Base-by-base conservation (phyloP, 306 rosid species). In the Quercus bicolor region DNA sequence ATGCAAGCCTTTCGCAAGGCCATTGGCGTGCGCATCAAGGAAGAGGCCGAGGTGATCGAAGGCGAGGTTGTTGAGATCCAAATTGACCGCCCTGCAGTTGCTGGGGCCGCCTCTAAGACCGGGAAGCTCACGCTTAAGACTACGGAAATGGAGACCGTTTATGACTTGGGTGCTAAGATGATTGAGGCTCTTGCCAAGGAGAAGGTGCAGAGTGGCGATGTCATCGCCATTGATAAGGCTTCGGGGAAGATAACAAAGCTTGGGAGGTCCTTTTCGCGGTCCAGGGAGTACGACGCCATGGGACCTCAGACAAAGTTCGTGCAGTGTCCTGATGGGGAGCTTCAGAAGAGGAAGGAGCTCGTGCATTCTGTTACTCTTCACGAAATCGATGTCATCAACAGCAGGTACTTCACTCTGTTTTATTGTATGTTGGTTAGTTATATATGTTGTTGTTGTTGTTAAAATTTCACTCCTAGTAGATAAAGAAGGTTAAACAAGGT, bases 281-380 rank as follows among this genome's bases (percentile, higher is more conserved):
- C 99, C 0, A 91, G 99, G 82, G 99, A 95, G 34, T 95, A 91
- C 28, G 99, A 95, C 5, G 99, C 99, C 56, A 90, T 90, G 88
- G 99, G 99, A 11, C 97, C 98, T 0, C 93, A 87, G 80, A 89
- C 89, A 4, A 95, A 95, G 86, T 91, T 95, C 78, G 88, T 95
- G 77, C 97, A 92, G 82, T 95, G 99, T 83, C 99, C 99, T 6
- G 99, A 95, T 62, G 99, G 99, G 19, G 99, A 95, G 93, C 81
- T 95, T 83, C 99, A 95, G 89, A 95, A 95, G 88, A 84, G 99
- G 79, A 95, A 95, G 91, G 99, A 95, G 88, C 97, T 95, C 6
- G 99, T 95, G 75, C 99, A 95, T 82, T 95, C 98, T 31, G 99
- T 95, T 34, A 87, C 98, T 9, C 98, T 95, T 80, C 99, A 95